phyloP scores from a whole-genome alignment of 352 stramenopile species.

The Pythium guiyangense region DNA sequence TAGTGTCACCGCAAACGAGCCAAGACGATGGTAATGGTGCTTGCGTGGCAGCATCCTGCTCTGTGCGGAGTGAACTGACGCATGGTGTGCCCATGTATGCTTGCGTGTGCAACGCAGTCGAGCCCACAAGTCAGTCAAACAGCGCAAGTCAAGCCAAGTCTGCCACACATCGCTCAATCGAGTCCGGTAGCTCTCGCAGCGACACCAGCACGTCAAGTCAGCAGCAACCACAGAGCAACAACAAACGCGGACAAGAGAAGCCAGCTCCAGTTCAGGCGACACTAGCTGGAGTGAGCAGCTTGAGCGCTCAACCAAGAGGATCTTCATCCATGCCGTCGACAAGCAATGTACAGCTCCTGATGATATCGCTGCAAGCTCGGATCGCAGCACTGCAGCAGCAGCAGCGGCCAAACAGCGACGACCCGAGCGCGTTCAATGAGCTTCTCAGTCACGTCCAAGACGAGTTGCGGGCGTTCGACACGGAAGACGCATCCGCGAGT shows the following conservation, averaged over 20 bases:
- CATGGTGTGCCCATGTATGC: neutral
- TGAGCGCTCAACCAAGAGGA: no score
- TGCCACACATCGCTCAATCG: no score
- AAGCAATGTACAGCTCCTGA: neutral
- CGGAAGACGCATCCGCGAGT: conserved; percentile 9
- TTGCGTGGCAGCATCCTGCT: neutral
- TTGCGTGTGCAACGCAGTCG: neutral
- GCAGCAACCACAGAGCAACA: no score
- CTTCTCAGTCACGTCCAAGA: conserved; percentile 18
- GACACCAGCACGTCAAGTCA: no score
- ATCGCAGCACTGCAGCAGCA: conserved; percentile 9
- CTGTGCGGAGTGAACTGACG: no score
- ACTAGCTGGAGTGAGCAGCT: no score
- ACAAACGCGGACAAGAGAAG: no score
- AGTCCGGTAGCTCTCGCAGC: no score
- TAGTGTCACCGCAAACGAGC: conserved; percentile 6
- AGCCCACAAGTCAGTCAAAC: neutral
- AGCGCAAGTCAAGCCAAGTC: no score
- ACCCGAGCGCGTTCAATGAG: conserved; percentile 3
- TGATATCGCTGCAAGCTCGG: conserved; percentile 9
- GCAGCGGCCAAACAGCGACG: conserved; percentile 1
- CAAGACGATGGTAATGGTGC: conserved; percentile 4
- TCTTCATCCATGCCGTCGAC: neutral
- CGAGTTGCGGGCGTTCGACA: conserved; percentile 19
- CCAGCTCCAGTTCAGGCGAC: no score